Evolutionary conservation across 345 rosid genomes (phyloP).

Genomic region (Anastatica hierochuntica): DNA sequence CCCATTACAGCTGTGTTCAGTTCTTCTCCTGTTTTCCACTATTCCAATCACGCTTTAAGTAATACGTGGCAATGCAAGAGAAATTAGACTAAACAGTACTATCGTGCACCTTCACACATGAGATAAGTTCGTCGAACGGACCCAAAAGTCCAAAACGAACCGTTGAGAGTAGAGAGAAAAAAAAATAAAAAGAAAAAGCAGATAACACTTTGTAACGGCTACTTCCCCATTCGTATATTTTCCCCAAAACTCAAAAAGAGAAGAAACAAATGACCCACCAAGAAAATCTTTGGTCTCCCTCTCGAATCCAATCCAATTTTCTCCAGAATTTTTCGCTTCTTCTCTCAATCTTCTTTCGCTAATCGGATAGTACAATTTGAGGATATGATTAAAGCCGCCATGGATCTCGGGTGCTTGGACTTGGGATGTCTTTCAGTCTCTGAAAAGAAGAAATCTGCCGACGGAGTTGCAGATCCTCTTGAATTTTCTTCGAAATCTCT

Average conservation of each 20-base stretch:
- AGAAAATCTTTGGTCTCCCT: background rate
- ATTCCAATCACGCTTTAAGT: too few species aligned
- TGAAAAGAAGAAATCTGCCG: conserved; percentile 26
- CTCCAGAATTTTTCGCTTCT: background rate
- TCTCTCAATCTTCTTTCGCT: conserved; percentile 1
- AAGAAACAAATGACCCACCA: background rate
- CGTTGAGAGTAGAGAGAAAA: conserved; percentile 9
- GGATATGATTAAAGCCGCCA: conserved; percentile 25
- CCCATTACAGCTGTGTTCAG: too few species aligned
- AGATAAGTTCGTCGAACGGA: background rate
- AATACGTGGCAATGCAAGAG: too few species aligned
- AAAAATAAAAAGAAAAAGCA: background rate
- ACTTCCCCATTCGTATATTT: conserved; percentile 17
- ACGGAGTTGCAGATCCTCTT: conserved; percentile 20
- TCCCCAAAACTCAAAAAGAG: background rate
- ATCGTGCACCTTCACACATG: conserved; percentile 4
- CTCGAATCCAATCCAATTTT: background rate
- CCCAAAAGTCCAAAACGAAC: conserved; percentile 11
- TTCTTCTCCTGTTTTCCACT: too few species aligned
- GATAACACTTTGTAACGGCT: conserved; percentile 20
- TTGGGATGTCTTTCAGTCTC: conserved; percentile 40
- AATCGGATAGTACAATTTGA: background rate
- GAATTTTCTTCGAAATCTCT: conserved; percentile 32
- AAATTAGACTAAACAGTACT: too few species aligned
- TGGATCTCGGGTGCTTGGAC: conserved; percentile 74